phyloP scores from a whole-genome alignment of 805 yeast species.

The Saccharomycopsis guyanensis region DNA sequence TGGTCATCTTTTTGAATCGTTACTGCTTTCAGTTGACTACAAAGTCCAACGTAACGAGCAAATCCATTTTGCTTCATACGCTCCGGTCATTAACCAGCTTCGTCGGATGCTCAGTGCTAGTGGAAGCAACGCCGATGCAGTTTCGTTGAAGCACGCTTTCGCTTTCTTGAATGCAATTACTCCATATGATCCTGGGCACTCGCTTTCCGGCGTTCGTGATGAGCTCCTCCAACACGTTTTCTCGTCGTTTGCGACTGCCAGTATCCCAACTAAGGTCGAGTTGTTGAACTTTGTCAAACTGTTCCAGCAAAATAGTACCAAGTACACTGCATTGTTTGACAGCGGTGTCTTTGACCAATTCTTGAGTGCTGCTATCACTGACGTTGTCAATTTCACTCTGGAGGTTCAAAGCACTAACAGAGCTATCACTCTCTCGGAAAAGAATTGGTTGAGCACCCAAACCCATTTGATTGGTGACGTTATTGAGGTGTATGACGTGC shows the following conservation, averaged over 20 bases:
- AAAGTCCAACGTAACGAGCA: neutral
- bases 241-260: neutral
- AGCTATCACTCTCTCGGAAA: neutral
- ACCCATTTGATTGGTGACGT: neutral
- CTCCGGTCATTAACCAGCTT: neutral
- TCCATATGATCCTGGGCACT: neutral
- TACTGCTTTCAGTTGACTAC: neutral
- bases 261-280: neutral
- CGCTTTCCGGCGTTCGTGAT: neutral
- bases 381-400: neutral
- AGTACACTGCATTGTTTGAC: neutral
- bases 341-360: slow-evolving; percentile 1
- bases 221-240: neutral
- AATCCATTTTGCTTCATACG: neutral
- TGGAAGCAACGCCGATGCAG: neutral
- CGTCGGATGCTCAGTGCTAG: neutral
- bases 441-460: neutral
- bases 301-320: neutral
- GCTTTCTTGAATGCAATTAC: neutral
- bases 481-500: neutral
- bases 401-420: neutral
- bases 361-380: neutral
- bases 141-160: neutral
- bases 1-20: neutral
- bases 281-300: neutral